Evolutionary conservation across 2,329 filamentous ascomycete genomes (phyloP), one percentile per base, ranked within the genome.

Genomic region (Thelonectria discophora): DNA sequence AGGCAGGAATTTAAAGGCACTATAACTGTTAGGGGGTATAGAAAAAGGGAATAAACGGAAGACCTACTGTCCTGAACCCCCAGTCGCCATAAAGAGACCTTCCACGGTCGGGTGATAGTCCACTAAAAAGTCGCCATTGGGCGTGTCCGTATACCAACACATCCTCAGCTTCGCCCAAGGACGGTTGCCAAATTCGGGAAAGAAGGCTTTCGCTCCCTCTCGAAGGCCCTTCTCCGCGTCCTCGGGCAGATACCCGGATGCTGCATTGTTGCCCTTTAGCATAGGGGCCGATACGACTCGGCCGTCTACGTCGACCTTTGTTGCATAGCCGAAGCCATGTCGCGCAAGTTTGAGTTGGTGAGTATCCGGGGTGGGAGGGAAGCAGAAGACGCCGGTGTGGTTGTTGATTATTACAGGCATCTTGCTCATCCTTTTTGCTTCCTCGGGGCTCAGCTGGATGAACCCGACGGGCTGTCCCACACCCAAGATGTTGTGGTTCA

Each of bases 401-500:
- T 84, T 75, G 70, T 86, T 83, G 21, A 87, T 75, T 27, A 86
- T 75, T 1, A 88, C 88, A 0, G 89, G 89, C 69, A 85, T 82
- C n/a, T 79, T 71, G 55, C 76, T 77, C 15, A 90, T 76, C 2
- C 72, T 72, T 2, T 75, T 73, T 72, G 88, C 82, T 74, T 91
- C 89, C 3, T 81, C 80, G 11, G 80, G 72, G 0, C 83, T 85
- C 63, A 92, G 81, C 64, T 82, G 79, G 68, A 90, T 81, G 75
- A 90, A 92, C 2, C 84, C 86, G 24, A 92, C 74, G 1, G 84
- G 81, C 68, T 92, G 89, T 2, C 87, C 89, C 0, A 87, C 89
- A 1, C 87, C 84, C 60, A 84, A 81, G 89, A 83, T 84, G 37
- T 86, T 81, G 47, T 88, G 87, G 47, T 83, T 80, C 1, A 24